phyloP scores from a whole-genome alignment of 805 yeast genomes.

The Wickerhamomyces tratensis region DNA sequence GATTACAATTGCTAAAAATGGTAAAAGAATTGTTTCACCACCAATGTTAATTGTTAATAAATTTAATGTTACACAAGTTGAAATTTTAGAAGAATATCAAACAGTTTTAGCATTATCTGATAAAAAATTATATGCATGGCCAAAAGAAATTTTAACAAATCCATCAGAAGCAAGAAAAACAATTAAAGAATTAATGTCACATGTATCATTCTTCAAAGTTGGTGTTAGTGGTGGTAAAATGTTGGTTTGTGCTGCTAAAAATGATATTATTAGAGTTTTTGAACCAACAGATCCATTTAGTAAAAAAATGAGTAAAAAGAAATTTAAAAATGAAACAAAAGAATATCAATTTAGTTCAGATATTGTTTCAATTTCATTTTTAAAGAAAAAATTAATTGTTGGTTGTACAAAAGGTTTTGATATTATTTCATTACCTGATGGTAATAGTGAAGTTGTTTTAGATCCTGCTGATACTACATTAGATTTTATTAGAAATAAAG shows the following conservation, averaged over 20 bases:
- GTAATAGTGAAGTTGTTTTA: conserved; percentile 77
- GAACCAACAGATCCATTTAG: conserved; percentile 78
- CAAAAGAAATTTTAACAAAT: conserved; percentile 51
- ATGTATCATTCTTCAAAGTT: conserved; percentile 82
- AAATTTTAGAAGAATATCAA: conserved; percentile 85
- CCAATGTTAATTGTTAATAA: conserved; percentile 72
- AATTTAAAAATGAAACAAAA: conserved; percentile 53
- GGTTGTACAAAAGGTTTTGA: conserved; percentile 97
- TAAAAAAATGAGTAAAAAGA: conserved; percentile 55
- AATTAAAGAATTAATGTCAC: conserved; percentile 75
- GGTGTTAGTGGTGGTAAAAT: conserved; percentile 89
- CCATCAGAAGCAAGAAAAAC: conserved; percentile 42
- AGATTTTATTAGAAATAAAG: conserved; percentile 83
- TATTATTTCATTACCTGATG: conserved; percentile 76
- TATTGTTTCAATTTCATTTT: conserved; percentile 83
- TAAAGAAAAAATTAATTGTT: conserved; percentile 81
- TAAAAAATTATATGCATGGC: conserved; percentile 69
- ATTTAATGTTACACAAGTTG: conserved; percentile 76
- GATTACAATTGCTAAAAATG: conserved; percentile 31
- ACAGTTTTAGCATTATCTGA: conserved; percentile 75
- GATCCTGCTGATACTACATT: conserved; percentile 98
- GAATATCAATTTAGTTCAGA: conserved; percentile 83
- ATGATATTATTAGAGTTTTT: conserved; percentile 74
- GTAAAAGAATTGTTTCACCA: conserved; percentile 47
- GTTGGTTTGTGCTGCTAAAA: conserved; percentile 81